Evolutionary conservation across 495 filamentous ascomycete genomes (phyloP).

Genomic region (Penicillium herquei): DNA sequence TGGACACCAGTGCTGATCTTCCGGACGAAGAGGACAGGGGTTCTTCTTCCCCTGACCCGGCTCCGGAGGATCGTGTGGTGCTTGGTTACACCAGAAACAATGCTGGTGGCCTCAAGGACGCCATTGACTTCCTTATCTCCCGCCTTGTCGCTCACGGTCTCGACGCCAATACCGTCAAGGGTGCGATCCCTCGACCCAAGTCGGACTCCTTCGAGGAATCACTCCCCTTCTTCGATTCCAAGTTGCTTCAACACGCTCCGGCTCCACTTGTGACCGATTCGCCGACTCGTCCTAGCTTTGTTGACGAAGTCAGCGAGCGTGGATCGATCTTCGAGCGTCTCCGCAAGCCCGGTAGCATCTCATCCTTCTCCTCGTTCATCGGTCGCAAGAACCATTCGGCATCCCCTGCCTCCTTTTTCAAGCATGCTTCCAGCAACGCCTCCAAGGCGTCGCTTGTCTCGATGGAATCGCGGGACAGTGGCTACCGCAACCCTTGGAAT

Average conservation of each 20-base stretch:
- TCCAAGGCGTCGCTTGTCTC: constrained; percentile 92
- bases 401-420: constrained; percentile 82
- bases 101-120: constrained; percentile 90
- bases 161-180: constrained; percentile 82
- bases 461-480: constrained; percentile 87
- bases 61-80: constrained; percentile 53
- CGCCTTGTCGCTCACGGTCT: constrained; percentile 81
- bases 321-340: constrained; percentile 83
- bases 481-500: constrained; percentile 96
- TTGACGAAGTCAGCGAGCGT: constrained; percentile 73
- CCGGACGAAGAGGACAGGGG: constrained; percentile 30
- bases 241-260: constrained; percentile 87
- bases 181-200: constrained; percentile 91
- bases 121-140: constrained; percentile 87
- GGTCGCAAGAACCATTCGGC: constrained; percentile 91
- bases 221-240: constrained; percentile 92
- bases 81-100: constrained; percentile 94
- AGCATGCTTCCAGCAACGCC: constrained; percentile 87
- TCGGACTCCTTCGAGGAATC: constrained; percentile 98
- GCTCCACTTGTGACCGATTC: constrained; percentile 78
- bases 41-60: constrained; percentile 31
- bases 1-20: constrained; percentile 51
- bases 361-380: constrained; percentile 87
- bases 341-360: constrained; percentile 89
- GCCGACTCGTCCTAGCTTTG: constrained; percentile 74